phyloP scores from a whole-genome alignment of 2,329 filamentous ascomycete species.

The Pyrenophora graminea region DNA sequence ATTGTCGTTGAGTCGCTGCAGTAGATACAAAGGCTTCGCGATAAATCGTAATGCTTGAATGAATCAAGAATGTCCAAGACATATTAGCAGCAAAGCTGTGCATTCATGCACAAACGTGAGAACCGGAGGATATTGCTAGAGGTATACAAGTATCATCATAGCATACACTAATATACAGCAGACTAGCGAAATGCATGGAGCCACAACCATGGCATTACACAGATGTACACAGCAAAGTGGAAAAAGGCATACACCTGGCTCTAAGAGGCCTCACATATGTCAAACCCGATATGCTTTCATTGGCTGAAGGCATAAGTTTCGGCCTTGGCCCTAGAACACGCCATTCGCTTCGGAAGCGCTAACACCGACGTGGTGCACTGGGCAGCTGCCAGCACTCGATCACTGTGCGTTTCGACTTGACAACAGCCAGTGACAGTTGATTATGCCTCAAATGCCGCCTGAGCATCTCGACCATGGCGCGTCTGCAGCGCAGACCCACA shows the following conservation, averaged over 20 bases:
- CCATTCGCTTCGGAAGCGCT: slow-evolving; percentile 17
- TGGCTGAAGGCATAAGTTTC: slow-evolving; percentile 14
- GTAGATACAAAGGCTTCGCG: slow-evolving; percentile 21
- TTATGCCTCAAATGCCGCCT: slow-evolving; percentile 5
- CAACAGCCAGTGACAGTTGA: slow-evolving; percentile 15
- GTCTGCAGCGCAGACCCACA: slow-evolving; percentile 14
- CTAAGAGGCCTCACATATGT: too few species aligned
- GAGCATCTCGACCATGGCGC: slow-evolving; percentile 8
- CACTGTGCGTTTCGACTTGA: slow-evolving; percentile 23
- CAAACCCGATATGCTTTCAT: slow-evolving; percentile 1
- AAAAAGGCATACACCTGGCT: too few species aligned
- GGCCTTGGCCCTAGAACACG: slow-evolving; percentile 7
- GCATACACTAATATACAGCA: too few species aligned
- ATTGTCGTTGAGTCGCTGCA: slow-evolving; percentile 75
- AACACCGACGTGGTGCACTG: slow-evolving; percentile 11
- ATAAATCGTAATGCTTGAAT: slow-evolving; percentile 12
- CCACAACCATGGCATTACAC: background rate
- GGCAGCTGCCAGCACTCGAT: slow-evolving; percentile 13
- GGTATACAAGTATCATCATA: too few species aligned
- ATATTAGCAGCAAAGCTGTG: background rate
- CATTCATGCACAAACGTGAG: background rate
- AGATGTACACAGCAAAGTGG: background rate
- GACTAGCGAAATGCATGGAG: too few species aligned
- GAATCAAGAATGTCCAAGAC: background rate
- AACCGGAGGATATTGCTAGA: too few species aligned